A percentile compares a stretch with the other conserved stretches of the same genome.
Evolutionary conservation across 768 basidiomycete species (phyloP).

Genomic region (Clavaria fumosa): DNA sequence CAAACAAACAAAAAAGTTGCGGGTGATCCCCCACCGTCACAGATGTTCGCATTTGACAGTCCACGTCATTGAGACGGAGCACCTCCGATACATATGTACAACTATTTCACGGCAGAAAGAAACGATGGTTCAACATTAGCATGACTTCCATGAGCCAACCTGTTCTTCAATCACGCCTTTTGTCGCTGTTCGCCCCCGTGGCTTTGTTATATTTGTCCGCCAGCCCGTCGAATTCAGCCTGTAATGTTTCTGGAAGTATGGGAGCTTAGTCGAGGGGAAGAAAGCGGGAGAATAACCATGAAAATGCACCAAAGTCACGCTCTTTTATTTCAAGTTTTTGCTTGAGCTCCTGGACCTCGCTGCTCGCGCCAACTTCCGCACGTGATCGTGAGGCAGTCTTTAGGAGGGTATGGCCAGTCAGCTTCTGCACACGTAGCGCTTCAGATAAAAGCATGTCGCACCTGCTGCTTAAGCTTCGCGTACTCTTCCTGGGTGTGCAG

Average conservation of each 20-base stretch:
- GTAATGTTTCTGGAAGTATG: constrained; percentile 74
- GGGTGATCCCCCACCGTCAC: too few species aligned
- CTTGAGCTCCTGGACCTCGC: constrained; percentile 54
- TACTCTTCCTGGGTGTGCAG: constrained; percentile 83
- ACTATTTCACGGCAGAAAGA: too few species aligned
- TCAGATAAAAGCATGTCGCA: constrained; percentile 12
- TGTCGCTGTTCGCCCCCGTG: constrained; percentile 35
- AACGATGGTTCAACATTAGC: too few species aligned
- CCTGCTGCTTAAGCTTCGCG: constrained; percentile 60
- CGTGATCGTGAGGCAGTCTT: too few species aligned
- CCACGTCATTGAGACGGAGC: too few species aligned
- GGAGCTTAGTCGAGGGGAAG: neutral
- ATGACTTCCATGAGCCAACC: too few species aligned
- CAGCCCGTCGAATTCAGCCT: constrained; percentile 67
- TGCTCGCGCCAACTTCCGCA: too few species aligned
- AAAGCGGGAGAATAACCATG: neutral
- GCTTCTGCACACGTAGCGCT: too few species aligned
- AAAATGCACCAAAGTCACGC: constrained; percentile 45
- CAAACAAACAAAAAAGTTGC: too few species aligned
- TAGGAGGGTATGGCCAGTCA: too few species aligned
- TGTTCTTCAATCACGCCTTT: constrained; percentile 6
- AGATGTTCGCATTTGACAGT: too few species aligned
- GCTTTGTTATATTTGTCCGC: constrained; percentile 62
- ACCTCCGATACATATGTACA: too few species aligned
- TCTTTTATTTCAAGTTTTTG: constrained; percentile 47